Base-by-base conservation (phyloP, 1,284 basidiomycete genomes). In the Cerrena zonata region DNA sequence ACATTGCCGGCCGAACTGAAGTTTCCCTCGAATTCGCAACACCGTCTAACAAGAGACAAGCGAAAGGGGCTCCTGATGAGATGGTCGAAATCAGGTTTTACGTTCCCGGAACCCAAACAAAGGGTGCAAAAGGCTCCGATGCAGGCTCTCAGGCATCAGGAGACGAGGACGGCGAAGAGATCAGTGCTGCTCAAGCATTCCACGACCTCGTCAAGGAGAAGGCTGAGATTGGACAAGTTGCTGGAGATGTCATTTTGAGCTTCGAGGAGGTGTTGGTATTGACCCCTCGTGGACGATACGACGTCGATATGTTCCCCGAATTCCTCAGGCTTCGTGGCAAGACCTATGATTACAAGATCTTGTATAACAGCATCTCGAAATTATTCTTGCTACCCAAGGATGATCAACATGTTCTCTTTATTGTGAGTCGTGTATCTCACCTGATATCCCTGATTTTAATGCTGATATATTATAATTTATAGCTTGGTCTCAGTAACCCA, bases 291-390 rank as follows among this genome's bases (percentile, higher is more conserved):
- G 95, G 95, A 51, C 86, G 94, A 53, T 98, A 95, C 70, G 94
- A 98, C 61, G 87, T 99, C 68, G 96, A 99, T 71, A 94, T 99
- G 86, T 98, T 93, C 77, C 84, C 86, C 38, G 89, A 92, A 44
- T 98, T 95, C 71, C 70, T 99, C 61, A 86, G 96, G 39, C 73
- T 99, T 26, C 87, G 94, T 38, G 96, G 96, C 54, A 98, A 98
- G 74, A 97, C 93, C 2, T 99, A 99, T 72, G 96, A 99, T 71
- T 99, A 99, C 79, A 96, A 97, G 71, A 91, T 99, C 52, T 79
- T 92, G 24, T 98, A 95, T 70, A 80, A 80, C 39, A 91, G 89
- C 56, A 94, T 99, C 60, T 87, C 90, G 42, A 82, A 84, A 56
- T 74, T 99, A 21, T 99, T 99, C 78, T 77, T 99, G 19, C 75